Conservation (phyloP, 208 protist species). For the Zelonia costaricensis region DNA sequence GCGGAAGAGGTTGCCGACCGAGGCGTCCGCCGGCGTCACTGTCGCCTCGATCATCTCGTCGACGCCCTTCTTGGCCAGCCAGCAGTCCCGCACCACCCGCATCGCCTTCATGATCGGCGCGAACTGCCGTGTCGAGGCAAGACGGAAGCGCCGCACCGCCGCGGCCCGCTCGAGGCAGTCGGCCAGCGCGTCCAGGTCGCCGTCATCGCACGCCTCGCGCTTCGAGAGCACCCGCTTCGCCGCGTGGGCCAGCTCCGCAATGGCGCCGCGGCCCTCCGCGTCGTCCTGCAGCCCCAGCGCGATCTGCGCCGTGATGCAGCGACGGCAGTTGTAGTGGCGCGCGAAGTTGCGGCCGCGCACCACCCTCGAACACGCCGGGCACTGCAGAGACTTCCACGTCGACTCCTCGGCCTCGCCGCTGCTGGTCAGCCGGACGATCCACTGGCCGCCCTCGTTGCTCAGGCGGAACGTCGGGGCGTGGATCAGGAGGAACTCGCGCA, state of each 20-base stretch:
- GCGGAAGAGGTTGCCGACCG: conserved; percentile 74
- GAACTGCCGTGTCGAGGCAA: conserved; percentile 74
- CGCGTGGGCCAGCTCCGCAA: conserved; percentile 76
- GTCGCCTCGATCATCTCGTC: conserved; percentile 51
- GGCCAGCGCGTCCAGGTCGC: conserved; percentile 78
- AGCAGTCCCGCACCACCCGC: conserved; percentile 76
- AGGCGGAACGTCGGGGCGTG: conserved; percentile 89
- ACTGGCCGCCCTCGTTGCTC: conserved; percentile 58
- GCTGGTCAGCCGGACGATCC: conserved; percentile 76
- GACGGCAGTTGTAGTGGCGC: conserved; percentile 77
- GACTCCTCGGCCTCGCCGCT: conserved; percentile 40
- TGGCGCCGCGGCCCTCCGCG: conserved; percentile 63
- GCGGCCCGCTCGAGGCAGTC: conserved; percentile 54
- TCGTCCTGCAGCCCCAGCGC: conserved; percentile 79
- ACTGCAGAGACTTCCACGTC: conserved; percentile 84
- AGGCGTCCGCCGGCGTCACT: conserved; percentile 56
- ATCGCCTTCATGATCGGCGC: conserved; percentile 85
- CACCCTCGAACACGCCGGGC: conserved; percentile 84
- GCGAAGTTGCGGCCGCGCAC: conserved; percentile 86
- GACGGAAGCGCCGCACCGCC: conserved; percentile 72
- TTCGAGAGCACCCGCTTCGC: conserved; percentile 71
- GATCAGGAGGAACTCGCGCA: conserved; percentile 90
- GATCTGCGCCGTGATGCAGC: conserved; percentile 88
- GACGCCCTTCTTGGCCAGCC: conserved; percentile 73
- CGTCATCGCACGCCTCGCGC: conserved; percentile 66